Conservation (phyloP, 164 flowering plant genomes). For the Magnolia kwangsiensis region DNA sequence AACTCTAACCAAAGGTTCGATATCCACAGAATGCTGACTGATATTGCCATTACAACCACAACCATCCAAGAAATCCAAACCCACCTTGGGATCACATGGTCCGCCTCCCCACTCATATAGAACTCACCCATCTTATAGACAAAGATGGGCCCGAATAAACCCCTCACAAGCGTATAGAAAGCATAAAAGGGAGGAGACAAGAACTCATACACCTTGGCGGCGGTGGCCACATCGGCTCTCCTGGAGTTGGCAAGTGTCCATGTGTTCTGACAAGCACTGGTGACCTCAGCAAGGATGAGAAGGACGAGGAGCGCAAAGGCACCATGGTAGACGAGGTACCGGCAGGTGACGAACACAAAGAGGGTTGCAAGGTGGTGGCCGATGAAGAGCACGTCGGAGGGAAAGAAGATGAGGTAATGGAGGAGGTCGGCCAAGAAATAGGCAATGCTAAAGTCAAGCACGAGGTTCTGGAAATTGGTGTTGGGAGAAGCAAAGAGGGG, state of each 20-base stretch:
- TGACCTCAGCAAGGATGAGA: constrained; percentile 70
- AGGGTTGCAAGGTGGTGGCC: constrained; percentile 82
- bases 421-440: constrained; percentile 69
- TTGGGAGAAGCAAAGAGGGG: constrained; percentile 54
- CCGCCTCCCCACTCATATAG: constrained; percentile 52
- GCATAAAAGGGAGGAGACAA: constrained; percentile 67
- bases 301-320: constrained; percentile 60
- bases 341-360: constrained; percentile 79
- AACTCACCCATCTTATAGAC: constrained; percentile 58
- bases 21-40: constrained; percentile 76
- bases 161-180: constrained; percentile 63
- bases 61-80: constrained; percentile 68
- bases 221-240: constrained; percentile 34
- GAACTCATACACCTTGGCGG: constrained; percentile 40
- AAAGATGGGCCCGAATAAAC: constrained; percentile 62
- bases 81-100: constrained; percentile 62
- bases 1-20: constrained; percentile 66
- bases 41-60: constrained; percentile 56
- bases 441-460: constrained; percentile 76
- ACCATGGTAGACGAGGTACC: constrained; percentile 59
- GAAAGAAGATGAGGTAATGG: constrained; percentile 68
- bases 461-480: constrained; percentile 44
- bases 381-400: constrained; percentile 74
- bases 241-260: constrained; percentile 76
- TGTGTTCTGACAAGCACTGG: constrained; percentile 77